Percentiles rank a stretch among this genome's conserved stretches.
Conservation (phyloP, 306 rosid genomes). For the Quercus variabilis region DNA sequence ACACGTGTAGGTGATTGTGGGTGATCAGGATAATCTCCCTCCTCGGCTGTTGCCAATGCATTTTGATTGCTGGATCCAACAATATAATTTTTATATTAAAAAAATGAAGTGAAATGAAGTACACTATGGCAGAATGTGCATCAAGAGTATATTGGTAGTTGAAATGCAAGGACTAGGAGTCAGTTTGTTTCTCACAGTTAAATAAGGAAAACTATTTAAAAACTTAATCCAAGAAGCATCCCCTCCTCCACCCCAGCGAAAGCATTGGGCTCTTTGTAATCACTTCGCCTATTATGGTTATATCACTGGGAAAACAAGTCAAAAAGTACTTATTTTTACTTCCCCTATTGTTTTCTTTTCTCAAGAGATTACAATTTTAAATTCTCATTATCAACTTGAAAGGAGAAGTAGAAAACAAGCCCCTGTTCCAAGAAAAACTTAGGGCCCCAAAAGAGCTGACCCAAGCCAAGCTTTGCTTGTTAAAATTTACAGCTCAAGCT, state of each 20-base stretch:
- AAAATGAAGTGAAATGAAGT: slow-evolving; percentile 8
- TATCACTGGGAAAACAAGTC: not conserved
- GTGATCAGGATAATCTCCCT: slow-evolving; percentile 62
- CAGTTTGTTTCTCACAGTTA: slow-evolving; percentile 6
- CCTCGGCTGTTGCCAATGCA: slow-evolving; percentile 46
- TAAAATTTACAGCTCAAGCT: too few species aligned
- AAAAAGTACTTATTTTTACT: not conserved
- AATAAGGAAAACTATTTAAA: not conserved
- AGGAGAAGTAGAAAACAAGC: not conserved
- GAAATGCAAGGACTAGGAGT: slow-evolving; percentile 6
- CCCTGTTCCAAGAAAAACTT: not conserved
- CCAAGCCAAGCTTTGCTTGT: too few species aligned
- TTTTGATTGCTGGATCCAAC: slow-evolving; percentile 51
- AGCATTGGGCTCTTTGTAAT: not conserved
- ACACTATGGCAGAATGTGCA: not conserved
- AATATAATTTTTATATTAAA: not conserved
- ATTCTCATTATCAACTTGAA: not conserved
- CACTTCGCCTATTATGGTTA: not conserved
- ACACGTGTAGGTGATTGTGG: slow-evolving; percentile 52
- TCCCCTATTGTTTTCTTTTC: not conserved
- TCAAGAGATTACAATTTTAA: not conserved
- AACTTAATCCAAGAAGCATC: not conserved
- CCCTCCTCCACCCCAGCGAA: too few species aligned
- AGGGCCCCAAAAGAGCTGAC: not conserved
- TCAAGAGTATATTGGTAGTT: not conserved